These are phyloP conservation scores for Cucurbita moschata DNA, from an alignment of 306 rosid species.

Conservation along the genomic window DNA sequence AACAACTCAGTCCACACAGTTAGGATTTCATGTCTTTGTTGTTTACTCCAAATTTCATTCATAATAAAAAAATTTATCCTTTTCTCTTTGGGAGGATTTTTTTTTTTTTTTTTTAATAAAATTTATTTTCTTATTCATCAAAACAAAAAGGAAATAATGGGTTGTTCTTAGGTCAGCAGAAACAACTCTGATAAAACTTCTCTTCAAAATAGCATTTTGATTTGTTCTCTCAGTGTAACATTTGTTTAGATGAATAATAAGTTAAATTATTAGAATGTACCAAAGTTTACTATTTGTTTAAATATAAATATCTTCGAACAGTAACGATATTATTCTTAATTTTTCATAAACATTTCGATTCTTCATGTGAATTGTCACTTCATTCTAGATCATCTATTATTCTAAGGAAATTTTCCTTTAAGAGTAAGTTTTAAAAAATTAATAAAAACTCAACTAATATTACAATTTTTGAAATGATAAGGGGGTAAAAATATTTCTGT, in stretches of 20 bases:
- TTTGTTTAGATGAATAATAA: too few relatives aligned
- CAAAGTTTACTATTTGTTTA: too few relatives aligned
- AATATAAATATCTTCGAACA: too few relatives aligned
- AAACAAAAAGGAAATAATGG: not conserved
- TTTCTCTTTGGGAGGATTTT: not conserved
- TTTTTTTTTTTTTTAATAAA: not conserved
- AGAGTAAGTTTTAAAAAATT: not conserved
- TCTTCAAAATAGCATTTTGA: not conserved
- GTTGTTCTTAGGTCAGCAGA: not conserved
- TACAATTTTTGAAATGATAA: not conserved
- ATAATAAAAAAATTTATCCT: not conserved
- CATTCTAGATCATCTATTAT: too few relatives aligned
- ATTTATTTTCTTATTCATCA: not conserved
- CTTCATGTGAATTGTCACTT: too few relatives aligned
- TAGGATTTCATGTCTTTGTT: constrained; percentile 9
- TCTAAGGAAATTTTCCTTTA: too few relatives aligned
- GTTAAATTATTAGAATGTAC: too few relatives aligned
- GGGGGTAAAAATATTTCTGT: too few relatives aligned
- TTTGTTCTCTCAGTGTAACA: not conserved
- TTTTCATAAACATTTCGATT: too few relatives aligned
- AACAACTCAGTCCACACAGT: constrained; percentile 23
- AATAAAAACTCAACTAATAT: too few relatives aligned
- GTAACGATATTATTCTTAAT: too few relatives aligned
- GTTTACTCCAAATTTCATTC: not conserved
- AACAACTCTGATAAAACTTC: not conserved